Evolutionary conservation across 2,329 filamentous ascomycete species (phyloP).

Genomic region (Eurotiales sp.): DNA sequence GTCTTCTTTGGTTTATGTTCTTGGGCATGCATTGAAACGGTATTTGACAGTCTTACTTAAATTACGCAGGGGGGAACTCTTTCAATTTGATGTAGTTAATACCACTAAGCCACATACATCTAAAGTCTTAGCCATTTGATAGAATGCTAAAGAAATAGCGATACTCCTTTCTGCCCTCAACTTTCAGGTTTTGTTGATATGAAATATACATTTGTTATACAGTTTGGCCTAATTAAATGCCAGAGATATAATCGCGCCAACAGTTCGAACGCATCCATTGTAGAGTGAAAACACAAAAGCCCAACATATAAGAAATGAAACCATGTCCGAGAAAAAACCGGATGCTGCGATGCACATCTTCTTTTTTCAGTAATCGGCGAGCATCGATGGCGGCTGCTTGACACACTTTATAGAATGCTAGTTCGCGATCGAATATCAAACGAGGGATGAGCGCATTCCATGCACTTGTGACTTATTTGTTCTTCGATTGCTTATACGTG

Average conservation of each 20-base stretch:
- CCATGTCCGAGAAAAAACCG: slow-evolving; percentile 99
- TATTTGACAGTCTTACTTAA: background rate
- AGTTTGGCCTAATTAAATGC: background rate
- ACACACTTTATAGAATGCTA: slow-evolving; percentile 89
- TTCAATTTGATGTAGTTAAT: background rate
- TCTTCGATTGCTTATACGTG: slow-evolving; percentile 67
- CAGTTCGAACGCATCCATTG: slow-evolving; percentile 3
- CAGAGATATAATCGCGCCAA: slow-evolving; percentile 3
- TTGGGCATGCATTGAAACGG: background rate
- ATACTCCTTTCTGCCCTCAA: no score
- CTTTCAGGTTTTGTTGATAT: no score
- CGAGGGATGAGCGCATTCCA: slow-evolving; percentile 6
- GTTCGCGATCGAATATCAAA: slow-evolving; percentile 58
- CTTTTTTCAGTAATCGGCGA: slow-evolving; percentile 70
- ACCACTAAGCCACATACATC: background rate
- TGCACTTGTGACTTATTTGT: slow-evolving; percentile 61
- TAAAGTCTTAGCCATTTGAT: background rate
- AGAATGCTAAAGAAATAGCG: no score
- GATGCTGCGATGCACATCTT: slow-evolving; percentile 80
- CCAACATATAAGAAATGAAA: slow-evolving; percentile 37
- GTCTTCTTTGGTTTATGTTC: background rate
- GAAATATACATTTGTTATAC: slow-evolving; percentile 9
- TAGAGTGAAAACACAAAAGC: slow-evolving; percentile 2
- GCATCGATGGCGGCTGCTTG: slow-evolving; percentile 73
- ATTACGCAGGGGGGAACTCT: background rate